These are phyloP conservation scores for Gymnopus androsaceus DNA, from an alignment of 1,284 basidiomycete species.

Conservation along the genomic window DNA sequence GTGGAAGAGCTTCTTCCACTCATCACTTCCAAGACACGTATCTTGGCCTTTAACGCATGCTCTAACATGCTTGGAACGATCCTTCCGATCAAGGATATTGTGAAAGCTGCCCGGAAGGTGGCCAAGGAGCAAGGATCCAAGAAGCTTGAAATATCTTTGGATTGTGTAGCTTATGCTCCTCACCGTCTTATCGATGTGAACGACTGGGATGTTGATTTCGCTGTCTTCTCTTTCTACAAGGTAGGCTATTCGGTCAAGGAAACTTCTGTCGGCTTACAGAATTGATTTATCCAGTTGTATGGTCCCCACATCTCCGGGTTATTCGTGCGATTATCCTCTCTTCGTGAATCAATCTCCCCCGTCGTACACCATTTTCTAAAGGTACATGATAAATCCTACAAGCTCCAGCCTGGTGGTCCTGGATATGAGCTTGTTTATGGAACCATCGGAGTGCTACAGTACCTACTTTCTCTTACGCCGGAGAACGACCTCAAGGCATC, in stretches of 20 bases:
- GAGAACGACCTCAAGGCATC: conserved; percentile 45
- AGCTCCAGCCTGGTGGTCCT: conserved; percentile 71
- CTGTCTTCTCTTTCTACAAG: conserved; percentile 78
- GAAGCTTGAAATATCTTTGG: conserved; percentile 67
- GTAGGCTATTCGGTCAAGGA: conserved; percentile 35
- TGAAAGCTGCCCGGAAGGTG: conserved; percentile 50
- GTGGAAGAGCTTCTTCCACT: conserved; percentile 63
- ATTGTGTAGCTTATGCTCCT: conserved; percentile 81
- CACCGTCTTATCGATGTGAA: conserved; percentile 70
- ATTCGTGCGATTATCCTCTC: conserved; percentile 53
- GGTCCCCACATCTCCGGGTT: conserved; percentile 72
- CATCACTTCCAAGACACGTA: conserved; percentile 63
- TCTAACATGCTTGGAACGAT: conserved; percentile 77
- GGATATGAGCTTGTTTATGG: conserved; percentile 60
- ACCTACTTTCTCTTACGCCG: conserved; percentile 62
- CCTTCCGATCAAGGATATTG: conserved; percentile 59
- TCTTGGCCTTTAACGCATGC: conserved; percentile 75
- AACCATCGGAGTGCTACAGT: conserved; percentile 61
- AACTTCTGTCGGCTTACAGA: conserved; percentile 9
- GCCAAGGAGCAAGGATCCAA: conserved; percentile 56
- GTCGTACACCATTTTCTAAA: conserved; percentile 74
- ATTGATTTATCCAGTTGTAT: conserved; percentile 53
- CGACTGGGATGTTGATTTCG: conserved; percentile 77
- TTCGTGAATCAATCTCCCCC: conserved; percentile 51
- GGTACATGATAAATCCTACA: conserved; percentile 52